Percentiles rank a stretch among this genome's conserved stretches.
phyloP scores from a whole-genome alignment of 1,139 yeast species.

The Kurtzmaniella quercitrusa region DNA sequence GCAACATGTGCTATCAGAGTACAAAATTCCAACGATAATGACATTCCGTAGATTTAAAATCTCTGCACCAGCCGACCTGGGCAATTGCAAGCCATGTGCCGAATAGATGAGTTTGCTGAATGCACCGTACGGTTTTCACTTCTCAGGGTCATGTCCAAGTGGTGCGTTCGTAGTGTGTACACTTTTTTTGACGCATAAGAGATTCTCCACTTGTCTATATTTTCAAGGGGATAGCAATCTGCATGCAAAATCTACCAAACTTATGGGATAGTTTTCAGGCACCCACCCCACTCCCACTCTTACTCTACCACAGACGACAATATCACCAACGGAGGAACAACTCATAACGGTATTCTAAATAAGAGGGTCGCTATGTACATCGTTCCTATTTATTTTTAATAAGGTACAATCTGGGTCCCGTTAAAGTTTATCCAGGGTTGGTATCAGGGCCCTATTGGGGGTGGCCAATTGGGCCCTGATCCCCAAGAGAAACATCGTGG shows the following conservation, averaged over 20 bases:
- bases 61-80: no score
- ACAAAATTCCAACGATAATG: no score
- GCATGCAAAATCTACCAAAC: neutral
- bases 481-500: no score
- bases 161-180: neutral
- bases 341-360: neutral
- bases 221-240: neutral
- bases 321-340: neutral
- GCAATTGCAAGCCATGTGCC: no score
- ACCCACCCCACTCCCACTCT: neutral
- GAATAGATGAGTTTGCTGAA: no score
- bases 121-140: neutral
- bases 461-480: no score
- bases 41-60: no score
- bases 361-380: neutral
- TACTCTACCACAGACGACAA: neutral
- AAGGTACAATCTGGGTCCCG: neutral
- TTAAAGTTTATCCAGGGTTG: neutral
- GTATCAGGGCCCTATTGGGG: no score
- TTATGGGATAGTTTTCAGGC: neutral
- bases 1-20: no score
- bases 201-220: neutral
- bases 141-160: neutral
- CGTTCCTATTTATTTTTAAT: neutral
- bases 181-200: neutral